phyloP scores from a whole-genome alignment of 2,329 filamentous ascomycete species.

The Thyridium curvatum region DNA sequence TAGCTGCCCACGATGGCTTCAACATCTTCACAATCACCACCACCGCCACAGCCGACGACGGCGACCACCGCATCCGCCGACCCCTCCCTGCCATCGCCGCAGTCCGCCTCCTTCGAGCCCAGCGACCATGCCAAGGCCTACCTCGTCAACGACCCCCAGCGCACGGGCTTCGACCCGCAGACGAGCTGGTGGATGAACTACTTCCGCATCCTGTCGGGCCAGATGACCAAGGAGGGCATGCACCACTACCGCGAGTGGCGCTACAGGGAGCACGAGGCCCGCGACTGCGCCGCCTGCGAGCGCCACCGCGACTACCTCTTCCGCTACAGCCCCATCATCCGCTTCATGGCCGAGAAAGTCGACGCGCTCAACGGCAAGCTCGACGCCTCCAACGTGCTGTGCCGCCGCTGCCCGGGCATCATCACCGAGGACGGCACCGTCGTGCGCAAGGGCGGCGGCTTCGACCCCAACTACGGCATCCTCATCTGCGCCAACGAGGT shows the following conservation, averaged over 20 bases:
- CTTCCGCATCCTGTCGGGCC: slow-evolving; percentile 74
- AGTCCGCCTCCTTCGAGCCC: slow-evolving; percentile 4
- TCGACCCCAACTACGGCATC: slow-evolving; percentile 81
- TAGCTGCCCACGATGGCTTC: neutral
- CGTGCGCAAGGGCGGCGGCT: slow-evolving; percentile 66
- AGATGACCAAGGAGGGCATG: slow-evolving; percentile 61
- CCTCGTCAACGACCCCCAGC: slow-evolving; percentile 51
- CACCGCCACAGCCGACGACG: neutral
- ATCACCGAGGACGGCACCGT: slow-evolving; percentile 52
- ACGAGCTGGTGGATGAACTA: slow-evolving; percentile 71
- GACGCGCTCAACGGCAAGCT: slow-evolving; percentile 71
- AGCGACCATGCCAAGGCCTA: slow-evolving; percentile 17
- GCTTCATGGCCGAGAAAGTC: slow-evolving; percentile 81
- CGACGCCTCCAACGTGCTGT: slow-evolving; percentile 69
- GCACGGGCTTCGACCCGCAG: slow-evolving; percentile 57
- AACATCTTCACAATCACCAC: neutral
- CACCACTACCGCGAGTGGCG: slow-evolving; percentile 73
- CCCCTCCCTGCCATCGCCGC: slow-evolving; percentile 4
- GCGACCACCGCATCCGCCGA: slow-evolving; percentile 2
- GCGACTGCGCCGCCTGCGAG: slow-evolving; percentile 78
- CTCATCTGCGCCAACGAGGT: slow-evolving; percentile 90
- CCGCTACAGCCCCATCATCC: slow-evolving; percentile 75
- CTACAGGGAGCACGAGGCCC: slow-evolving; percentile 67
- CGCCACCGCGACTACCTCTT: slow-evolving; percentile 78
- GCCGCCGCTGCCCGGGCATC: slow-evolving; percentile 65